Percentiles rank a stretch among this genome's conserved stretches.
Evolutionary conservation across 164 flowering plant genomes (phyloP).

Genomic region (Vitis riparia): DNA sequence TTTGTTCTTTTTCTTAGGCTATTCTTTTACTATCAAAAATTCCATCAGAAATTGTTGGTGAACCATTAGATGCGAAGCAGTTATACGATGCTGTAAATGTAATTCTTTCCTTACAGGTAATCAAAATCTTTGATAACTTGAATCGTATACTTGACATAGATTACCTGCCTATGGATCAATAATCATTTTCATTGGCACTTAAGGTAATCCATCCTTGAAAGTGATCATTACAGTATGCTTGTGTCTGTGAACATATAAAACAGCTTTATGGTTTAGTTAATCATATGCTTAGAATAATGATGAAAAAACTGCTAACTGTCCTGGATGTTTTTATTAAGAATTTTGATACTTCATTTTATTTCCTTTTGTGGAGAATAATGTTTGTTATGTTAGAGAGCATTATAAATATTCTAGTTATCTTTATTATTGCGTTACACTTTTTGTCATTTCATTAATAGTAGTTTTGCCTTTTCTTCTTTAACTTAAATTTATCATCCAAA

Average conservation of each 20-base stretch:
- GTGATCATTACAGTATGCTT: not conserved
- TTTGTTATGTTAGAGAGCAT: too few species aligned
- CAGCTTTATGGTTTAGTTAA: not conserved
- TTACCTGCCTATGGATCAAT: not conserved
- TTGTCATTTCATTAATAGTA: not conserved
- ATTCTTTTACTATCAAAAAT: slow-evolving; percentile 40
- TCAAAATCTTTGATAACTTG: not conserved
- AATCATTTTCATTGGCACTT: not conserved
- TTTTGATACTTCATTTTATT: too few species aligned
- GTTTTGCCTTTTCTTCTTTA: not conserved
- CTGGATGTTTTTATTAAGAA: not conserved
- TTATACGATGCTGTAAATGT: slow-evolving; percentile 60
- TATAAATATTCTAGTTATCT: too few species aligned
- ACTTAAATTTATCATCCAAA: not conserved
- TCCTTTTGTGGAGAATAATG: too few species aligned
- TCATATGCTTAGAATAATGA: not conserved
- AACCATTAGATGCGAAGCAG: slow-evolving; percentile 32
- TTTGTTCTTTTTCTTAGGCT: slow-evolving; percentile 18
- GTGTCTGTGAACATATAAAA: not conserved
- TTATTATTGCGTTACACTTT: too few species aligned
- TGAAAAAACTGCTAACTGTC: not conserved
- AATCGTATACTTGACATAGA: not conserved
- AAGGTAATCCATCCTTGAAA: not conserved
- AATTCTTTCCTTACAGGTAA: slow-evolving; percentile 58
- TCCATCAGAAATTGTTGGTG: slow-evolving; percentile 46